Percentiles rank a stretch among this genome's conserved stretches.
Conservation (phyloP, 805 yeast genomes). For the Kregervanrija pseudodelftensis region DNA sequence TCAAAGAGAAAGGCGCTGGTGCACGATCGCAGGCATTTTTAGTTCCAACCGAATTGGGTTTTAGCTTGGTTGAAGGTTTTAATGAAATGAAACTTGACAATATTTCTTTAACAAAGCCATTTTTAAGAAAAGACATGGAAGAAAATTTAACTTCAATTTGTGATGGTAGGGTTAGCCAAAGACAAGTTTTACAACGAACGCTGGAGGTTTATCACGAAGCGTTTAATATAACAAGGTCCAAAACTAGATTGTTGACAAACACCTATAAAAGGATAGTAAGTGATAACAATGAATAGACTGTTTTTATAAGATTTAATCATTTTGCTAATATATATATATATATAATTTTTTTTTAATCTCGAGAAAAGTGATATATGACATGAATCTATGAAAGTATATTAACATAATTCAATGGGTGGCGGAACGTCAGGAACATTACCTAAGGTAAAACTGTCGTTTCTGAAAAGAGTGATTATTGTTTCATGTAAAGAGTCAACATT, state of each 20-base stretch:
- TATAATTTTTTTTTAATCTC: not conserved
- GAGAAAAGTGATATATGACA: not conserved
- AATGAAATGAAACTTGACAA: slow-evolving; percentile 68
- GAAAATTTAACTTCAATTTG: slow-evolving; percentile 58
- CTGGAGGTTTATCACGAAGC: slow-evolving; percentile 56
- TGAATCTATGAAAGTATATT: not conserved
- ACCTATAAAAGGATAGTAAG: too few species aligned
- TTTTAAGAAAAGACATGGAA: slow-evolving; percentile 73
- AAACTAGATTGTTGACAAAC: too few species aligned
- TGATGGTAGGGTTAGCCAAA: slow-evolving; percentile 48
- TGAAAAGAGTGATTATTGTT: slow-evolving; percentile 39
- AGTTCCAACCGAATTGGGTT: slow-evolving; percentile 77
- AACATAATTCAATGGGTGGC: slow-evolving; percentile 51
- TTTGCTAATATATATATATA: not conserved
- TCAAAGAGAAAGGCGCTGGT: slow-evolving; percentile 32
- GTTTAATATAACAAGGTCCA: slow-evolving; percentile 26
- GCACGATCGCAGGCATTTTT: slow-evolving; percentile 37
- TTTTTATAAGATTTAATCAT: not conserved
- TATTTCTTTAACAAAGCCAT: slow-evolving; percentile 79
- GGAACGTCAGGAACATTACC: slow-evolving; percentile 68
- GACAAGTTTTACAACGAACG: slow-evolving; percentile 48
- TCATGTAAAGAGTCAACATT: slow-evolving; percentile 23
- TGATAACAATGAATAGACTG: not conserved
- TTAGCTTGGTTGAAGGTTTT: slow-evolving; percentile 83
- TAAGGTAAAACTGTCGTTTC: slow-evolving; percentile 38